A percentile compares a stretch with the other conserved stretches of the same genome.
Conservation (phyloP, 208 protist species). For the Endotrypanum monterogeii region DNA sequence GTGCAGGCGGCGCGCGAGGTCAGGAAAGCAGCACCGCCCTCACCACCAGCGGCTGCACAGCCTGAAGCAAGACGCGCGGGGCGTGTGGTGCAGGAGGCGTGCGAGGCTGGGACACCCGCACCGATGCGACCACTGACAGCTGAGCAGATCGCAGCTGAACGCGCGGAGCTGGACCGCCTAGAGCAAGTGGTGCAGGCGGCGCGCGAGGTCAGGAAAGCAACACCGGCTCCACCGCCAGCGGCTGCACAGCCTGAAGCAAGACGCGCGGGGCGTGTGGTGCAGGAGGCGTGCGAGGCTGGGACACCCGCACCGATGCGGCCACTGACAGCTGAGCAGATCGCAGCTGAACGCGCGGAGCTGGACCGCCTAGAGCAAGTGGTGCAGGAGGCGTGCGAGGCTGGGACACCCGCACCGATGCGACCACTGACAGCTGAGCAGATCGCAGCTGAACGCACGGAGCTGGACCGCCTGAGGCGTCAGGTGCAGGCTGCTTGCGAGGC, state of each 20-base stretch:
- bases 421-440: conserved; percentile 15
- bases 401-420: neutral
- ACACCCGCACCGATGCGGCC: neutral
- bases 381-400: neutral
- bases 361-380: neutral
- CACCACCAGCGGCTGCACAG: neutral
- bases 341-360: neutral
- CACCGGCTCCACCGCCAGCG: neutral
- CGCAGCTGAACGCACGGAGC: neutral
- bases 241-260: neutral
- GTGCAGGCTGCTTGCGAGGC: neutral
- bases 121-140: too few species aligned
- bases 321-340: conserved; percentile 4
- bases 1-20: neutral
- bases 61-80: neutral
- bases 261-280: neutral
- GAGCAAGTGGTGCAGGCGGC: neutral
- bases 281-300: neutral
- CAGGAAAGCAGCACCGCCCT: neutral
- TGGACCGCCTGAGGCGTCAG: conserved; percentile 3
- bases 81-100: neutral
- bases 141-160: conserved; percentile 6
- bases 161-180: neutral
- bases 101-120: neutral
- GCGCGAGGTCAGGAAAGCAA: neutral